Evolutionary conservation across 768 basidiomycete species (phyloP).

Genomic region (Termitomyces heimii): DNA sequence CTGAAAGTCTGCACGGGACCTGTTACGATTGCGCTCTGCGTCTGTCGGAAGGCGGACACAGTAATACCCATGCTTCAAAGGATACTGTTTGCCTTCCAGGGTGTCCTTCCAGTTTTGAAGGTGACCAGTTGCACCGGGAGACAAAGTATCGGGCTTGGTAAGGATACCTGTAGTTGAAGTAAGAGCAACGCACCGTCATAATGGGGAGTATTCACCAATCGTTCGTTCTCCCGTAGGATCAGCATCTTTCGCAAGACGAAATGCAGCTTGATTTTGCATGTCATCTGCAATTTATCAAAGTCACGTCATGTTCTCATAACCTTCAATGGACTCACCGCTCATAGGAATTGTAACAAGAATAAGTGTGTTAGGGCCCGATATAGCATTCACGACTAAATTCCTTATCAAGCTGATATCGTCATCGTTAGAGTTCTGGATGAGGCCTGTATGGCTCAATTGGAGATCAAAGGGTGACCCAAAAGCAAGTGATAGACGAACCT

Average conservation of each 20-base stretch:
- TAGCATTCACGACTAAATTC: constrained; percentile 40
- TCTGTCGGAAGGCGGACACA: constrained; percentile 65
- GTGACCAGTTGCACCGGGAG: constrained; percentile 32
- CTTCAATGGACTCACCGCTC: constrained; percentile 34
- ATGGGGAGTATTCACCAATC: constrained; percentile 37
- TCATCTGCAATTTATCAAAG: constrained; percentile 39
- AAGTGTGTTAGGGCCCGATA: constrained; percentile 44
- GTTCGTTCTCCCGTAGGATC: constrained; percentile 55
- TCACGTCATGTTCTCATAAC: neutral
- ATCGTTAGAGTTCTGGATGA: constrained; percentile 49
- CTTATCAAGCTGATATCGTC: constrained; percentile 38
- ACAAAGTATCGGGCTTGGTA: constrained; percentile 62
- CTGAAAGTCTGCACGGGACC: constrained; percentile 32
- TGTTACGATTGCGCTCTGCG: constrained; percentile 33
- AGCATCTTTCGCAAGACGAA: constrained; percentile 41
- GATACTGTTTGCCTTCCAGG: constrained; percentile 40
- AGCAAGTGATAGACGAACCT: constrained; percentile 27
- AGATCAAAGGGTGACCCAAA: constrained; percentile 9
- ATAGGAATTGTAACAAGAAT: constrained; percentile 65
- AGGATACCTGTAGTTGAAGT: constrained; percentile 42
- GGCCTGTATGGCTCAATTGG: constrained; percentile 25
- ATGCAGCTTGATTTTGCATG: constrained; percentile 58
- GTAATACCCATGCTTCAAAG: constrained; percentile 54
- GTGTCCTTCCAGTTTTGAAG: constrained; percentile 44
- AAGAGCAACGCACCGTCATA: neutral